Percentiles rank a stretch among this genome's conserved stretches.
Conservation (phyloP, 345 rosid species). For the Turritis glabra region DNA sequence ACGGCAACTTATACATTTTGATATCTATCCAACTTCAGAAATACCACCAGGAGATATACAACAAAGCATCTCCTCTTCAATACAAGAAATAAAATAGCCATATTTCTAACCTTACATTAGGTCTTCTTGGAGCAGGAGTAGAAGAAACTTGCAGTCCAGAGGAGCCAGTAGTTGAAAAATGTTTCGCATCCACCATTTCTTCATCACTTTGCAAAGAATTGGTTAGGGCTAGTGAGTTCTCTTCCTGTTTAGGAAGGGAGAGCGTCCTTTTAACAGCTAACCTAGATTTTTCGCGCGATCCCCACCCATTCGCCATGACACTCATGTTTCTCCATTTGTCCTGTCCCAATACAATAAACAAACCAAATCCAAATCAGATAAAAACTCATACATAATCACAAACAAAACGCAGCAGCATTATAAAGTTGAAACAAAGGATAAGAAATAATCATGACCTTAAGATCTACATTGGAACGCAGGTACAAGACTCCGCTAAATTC, state of each 20-base stretch:
- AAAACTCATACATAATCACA: not conserved
- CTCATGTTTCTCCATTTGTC: conserved; percentile 99
- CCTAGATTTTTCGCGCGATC: conserved; percentile 83
- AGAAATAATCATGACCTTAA: conserved; percentile 58
- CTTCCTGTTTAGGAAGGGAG: conserved; percentile 59
- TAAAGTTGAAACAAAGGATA: conserved; percentile 21
- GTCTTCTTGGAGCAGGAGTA: conserved; percentile 59
- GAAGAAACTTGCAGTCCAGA: conserved; percentile 46
- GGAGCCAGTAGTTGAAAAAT: conserved; percentile 44
- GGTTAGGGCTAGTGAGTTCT: conserved; percentile 43
- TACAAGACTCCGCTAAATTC: conserved; percentile 82
- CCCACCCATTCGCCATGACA: conserved; percentile 94
- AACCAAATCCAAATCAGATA: conserved; percentile 3
- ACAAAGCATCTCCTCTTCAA: conserved; percentile 2
- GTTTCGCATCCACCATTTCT: conserved; percentile 60
- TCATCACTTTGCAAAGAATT: conserved; percentile 63
- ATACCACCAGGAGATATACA: not conserved
- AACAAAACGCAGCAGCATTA: not conserved
- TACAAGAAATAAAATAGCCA: not conserved
- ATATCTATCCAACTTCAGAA: conserved; percentile 5
- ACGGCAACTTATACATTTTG: not conserved
- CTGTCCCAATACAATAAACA: conserved; percentile 42
- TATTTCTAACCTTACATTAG: conserved; percentile 66
- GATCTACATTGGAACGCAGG: conserved; percentile 96
- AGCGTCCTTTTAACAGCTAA: conserved; percentile 62